phyloP scores from a whole-genome alignment of 2,329 filamentous ascomycete genomes.

The Penicillium sp. region DNA sequence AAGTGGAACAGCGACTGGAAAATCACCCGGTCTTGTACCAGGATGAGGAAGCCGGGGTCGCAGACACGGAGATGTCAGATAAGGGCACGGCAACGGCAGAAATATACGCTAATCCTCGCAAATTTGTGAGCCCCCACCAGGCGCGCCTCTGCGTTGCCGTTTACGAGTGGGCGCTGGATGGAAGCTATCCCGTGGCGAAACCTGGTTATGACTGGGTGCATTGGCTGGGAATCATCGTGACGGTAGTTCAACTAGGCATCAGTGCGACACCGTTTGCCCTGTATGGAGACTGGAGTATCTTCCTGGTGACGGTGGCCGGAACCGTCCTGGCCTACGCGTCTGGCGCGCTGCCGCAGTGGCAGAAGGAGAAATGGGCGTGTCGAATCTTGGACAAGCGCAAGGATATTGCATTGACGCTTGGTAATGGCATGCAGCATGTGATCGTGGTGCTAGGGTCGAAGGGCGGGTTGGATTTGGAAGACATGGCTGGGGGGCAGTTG shows the following conservation, averaged over 20 bases:
- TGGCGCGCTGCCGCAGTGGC: conserved; percentile 46
- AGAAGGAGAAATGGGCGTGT: conserved; percentile 47
- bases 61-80: conserved; percentile 12
- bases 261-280: conserved; percentile 36
- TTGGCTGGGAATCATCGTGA: conserved; percentile 25
- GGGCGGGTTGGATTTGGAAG: conserved; percentile 44
- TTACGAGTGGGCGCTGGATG: conserved; percentile 17
- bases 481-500: conserved; percentile 36
- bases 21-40: not conserved
- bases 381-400: conserved; percentile 32
- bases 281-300: conserved; percentile 41
- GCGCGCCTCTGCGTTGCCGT: conserved; percentile 10
- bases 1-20: conserved; percentile 4
- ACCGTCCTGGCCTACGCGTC: conserved; percentile 39
- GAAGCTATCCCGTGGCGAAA: not conserved
- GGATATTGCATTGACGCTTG: conserved; percentile 37
- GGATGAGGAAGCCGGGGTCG: not conserved
- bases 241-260: conserved; percentile 33
- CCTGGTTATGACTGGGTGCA: conserved; percentile 12
- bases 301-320: conserved; percentile 43
- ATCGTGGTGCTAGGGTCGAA: conserved; percentile 41
- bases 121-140: not conserved
- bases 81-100: not conserved
- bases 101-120: not conserved
- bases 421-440: conserved; percentile 45